Conservation (phyloP, 371 early-diverging fungal species). For the Saksenaea oblongispora region DNA sequence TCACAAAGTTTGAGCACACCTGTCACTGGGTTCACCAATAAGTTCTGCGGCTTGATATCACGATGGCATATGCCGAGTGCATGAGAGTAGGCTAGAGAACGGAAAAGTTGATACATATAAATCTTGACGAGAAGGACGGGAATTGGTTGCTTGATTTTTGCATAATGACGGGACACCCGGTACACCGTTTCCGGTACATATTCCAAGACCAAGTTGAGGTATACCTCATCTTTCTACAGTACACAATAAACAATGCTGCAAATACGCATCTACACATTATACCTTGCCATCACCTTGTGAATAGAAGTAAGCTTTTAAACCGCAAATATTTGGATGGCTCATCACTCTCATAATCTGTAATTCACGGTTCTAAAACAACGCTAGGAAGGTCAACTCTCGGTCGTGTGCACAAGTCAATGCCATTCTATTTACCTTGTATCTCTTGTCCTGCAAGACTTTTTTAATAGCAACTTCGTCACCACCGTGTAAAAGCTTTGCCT, state of each 20-base stretch:
- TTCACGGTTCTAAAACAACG: conserved; percentile 83
- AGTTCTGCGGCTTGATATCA: conserved; percentile 99
- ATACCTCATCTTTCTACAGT: conserved; percentile 84
- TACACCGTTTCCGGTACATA: conserved; percentile 95
- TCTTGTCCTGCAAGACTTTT: conserved; percentile 94
- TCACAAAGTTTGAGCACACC: conserved; percentile 97
- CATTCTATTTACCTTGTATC: conserved; percentile 78
- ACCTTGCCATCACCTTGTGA: conserved; percentile 77
- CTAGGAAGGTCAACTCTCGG: conserved; percentile 1
- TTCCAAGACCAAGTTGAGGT: conserved; percentile 91
- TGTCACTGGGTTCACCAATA: conserved; percentile 85
- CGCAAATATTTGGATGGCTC: conserved; percentile 87
- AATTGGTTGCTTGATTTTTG: conserved; percentile 86
- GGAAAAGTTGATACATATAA: conserved; percentile 96
- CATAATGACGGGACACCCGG: conserved; percentile 82
- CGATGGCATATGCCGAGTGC: conserved; percentile 93
- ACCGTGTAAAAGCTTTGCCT: conserved; percentile 79
- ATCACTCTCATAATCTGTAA: conserved; percentile 94
- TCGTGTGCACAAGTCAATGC: background rate
- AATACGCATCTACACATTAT: conserved; percentile 8
- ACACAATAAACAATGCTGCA: background rate
- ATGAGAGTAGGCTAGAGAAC: conserved; percentile 95
- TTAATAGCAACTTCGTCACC: conserved; percentile 89
- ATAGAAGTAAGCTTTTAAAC: conserved; percentile 87
- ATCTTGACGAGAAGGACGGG: conserved; percentile 89